These are phyloP conservation scores for Collybia mongolica DNA, from an alignment of 768 basidiomycete genomes.

Conservation along the genomic window DNA sequence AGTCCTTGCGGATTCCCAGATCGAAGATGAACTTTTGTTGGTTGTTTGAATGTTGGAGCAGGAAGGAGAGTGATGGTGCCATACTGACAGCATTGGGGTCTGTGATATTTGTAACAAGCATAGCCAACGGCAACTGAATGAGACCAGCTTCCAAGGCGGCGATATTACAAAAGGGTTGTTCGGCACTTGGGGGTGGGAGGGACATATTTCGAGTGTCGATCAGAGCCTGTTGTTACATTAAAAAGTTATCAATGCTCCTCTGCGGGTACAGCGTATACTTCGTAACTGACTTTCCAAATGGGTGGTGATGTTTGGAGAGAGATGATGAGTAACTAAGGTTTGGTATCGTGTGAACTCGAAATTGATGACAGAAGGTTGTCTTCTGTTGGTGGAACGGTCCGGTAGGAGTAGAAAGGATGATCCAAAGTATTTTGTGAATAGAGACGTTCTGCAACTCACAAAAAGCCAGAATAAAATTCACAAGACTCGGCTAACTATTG, in stretches of 20 bases:
- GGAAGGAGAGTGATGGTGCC: slow-evolving; percentile 52
- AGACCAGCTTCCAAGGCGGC: slow-evolving; percentile 57
- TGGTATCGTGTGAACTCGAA: background rate
- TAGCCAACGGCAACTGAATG: slow-evolving; percentile 35
- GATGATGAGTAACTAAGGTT: too few relatives aligned
- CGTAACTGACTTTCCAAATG: too few relatives aligned
- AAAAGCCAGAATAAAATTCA: too few relatives aligned
- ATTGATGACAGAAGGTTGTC: background rate
- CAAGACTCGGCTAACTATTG: too few relatives aligned
- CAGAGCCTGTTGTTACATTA: too few relatives aligned
- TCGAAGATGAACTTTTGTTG: slow-evolving; percentile 49
- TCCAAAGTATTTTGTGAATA: too few relatives aligned
- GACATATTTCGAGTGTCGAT: slow-evolving; percentile 7
- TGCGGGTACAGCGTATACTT: too few relatives aligned
- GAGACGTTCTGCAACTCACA: too few relatives aligned
- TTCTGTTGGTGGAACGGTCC: too few relatives aligned
- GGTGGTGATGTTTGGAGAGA: too few relatives aligned
- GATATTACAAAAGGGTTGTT: slow-evolving; percentile 52
- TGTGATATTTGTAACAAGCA: slow-evolving; percentile 32
- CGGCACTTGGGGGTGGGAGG: slow-evolving; percentile 36
- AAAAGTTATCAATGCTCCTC: too few relatives aligned
- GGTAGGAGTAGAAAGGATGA: too few relatives aligned
- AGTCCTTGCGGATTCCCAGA: slow-evolving; percentile 51
- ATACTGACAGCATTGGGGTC: slow-evolving; percentile 22
- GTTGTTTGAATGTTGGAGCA: slow-evolving; percentile 44